Conservation (phyloP, 1,139 yeast genomes). For the Candida sp. region DNA sequence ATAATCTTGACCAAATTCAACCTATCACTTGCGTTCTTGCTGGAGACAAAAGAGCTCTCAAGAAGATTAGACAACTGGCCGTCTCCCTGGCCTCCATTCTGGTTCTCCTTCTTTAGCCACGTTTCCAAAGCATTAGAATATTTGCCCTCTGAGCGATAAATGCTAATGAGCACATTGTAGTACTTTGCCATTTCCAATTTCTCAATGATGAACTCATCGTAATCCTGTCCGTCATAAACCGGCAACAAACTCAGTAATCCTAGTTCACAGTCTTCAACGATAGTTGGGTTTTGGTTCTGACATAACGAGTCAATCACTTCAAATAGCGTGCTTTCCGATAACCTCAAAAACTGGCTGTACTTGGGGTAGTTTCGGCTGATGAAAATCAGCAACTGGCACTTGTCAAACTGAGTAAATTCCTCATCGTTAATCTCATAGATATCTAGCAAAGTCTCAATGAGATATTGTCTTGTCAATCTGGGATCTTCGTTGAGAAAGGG, state of each 20-base stretch:
- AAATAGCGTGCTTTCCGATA: slow-evolving; percentile 62
- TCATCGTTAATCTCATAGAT: slow-evolving; percentile 38
- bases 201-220: slow-evolving; percentile 50
- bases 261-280: slow-evolving; percentile 67
- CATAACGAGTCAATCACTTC: slow-evolving; percentile 56
- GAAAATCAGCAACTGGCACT: slow-evolving; percentile 61
- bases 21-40: slow-evolving; percentile 34
- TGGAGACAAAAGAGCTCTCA: slow-evolving; percentile 39
- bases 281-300: slow-evolving; percentile 34
- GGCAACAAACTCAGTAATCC: slow-evolving; percentile 74
- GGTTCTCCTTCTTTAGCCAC: slow-evolving; percentile 28
- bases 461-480: slow-evolving; percentile 60
- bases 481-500: slow-evolving; percentile 54
- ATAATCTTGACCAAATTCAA: slow-evolving; percentile 37
- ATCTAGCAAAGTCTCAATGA: slow-evolving; percentile 69
- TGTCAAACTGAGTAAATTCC: slow-evolving; percentile 36
- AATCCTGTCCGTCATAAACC: slow-evolving; percentile 55
- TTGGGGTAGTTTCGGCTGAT: slow-evolving; percentile 80
- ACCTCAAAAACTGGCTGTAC: slow-evolving; percentile 74
- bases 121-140: slow-evolving; percentile 52
- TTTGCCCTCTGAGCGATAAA: slow-evolving; percentile 58
- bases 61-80: slow-evolving; percentile 30
- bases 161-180: slow-evolving; percentile 58
- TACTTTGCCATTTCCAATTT: slow-evolving; percentile 57
- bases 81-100: slow-evolving; percentile 13